Base-by-base conservation (phyloP, 1,284 basidiomycete species). In the Heterobasidion irregulare region DNA sequence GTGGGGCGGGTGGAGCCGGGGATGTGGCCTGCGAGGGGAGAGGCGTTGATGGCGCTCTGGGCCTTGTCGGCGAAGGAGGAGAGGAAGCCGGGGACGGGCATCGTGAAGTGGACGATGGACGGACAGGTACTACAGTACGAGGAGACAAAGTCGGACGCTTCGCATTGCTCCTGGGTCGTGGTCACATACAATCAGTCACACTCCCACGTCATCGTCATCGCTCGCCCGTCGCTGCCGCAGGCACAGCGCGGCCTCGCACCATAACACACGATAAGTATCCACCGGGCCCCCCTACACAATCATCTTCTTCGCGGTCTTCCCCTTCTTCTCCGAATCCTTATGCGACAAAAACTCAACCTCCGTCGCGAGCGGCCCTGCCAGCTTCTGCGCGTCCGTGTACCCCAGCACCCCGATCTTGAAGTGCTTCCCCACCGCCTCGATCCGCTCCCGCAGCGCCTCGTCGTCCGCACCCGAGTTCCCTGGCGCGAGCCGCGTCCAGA, bases 301-400 rank as follows among this genome's bases (percentile, higher is more conserved):
- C 59, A 92, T 85, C 75, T 92, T 94, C 78, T 84, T 90, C 67
- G 78, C 77, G 56, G 80, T 71, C 70, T 93, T 94, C 61, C 86
- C 88, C 80, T 97, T 98, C 81, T 89, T 94, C 79, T 97, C 94
- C 62, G 88, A 91, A 71, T 96, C 94, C 71, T 93, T 92, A 77
- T 98, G 94, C 63, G 89, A 92, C 71, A 92, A 73, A 70, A 96
- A 98, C 73, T 94, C 92, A 46, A 97, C 92, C 72, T 98, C 94
- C 26, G 92, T 95, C 64, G 89, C 90, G 68, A 90, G 78, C 54
- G 86, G 86, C 18, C 90, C 92, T 50, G 80, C 82, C 55, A 96
- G 75, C 72, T 86, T 89, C 68, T 86, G 82, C 35, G 76, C 69
- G 59, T 93, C 84, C 2, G 75, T 59, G 69, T 88, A 95, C 6